These are phyloP conservation scores for Metschnikowia bowlesiae DNA, from an alignment of 805 yeast genomes.

Conservation along the genomic window DNA sequence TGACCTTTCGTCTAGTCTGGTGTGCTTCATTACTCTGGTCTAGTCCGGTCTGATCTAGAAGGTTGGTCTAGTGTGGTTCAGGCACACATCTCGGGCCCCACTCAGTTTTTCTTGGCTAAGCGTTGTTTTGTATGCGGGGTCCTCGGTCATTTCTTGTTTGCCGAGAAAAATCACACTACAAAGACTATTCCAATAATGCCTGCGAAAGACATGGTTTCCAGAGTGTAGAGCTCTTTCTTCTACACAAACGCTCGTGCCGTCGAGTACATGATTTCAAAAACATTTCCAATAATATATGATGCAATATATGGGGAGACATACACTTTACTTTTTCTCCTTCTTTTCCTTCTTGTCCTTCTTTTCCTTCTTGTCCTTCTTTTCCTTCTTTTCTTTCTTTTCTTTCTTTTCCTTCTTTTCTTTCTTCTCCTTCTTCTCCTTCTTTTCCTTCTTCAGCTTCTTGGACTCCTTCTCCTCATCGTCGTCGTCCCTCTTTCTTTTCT, in stretches of 20 bases:
- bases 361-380: constrained; percentile 45
- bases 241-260: neutral
- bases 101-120: neutral
- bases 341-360: constrained; percentile 29
- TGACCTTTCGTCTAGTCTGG: too few relatives aligned
- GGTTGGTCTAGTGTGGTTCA: too few relatives aligned
- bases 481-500: constrained; percentile 19
- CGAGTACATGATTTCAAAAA: neutral
- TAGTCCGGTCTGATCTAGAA: too few relatives aligned
- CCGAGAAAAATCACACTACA: too few relatives aligned
- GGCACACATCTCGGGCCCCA: too few relatives aligned
- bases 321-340: constrained; percentile 27
- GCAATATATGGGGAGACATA: constrained; percentile 16
- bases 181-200: too few relatives aligned
- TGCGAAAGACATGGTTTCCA: too few relatives aligned
- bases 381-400: constrained; percentile 51
- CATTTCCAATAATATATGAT: constrained; percentile 12
- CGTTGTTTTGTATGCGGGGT: neutral
- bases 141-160: too few relatives aligned
- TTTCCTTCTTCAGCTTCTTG: constrained; percentile 17
- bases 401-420: constrained; percentile 35
- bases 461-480: constrained; percentile 15
- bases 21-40: too few relatives aligned
- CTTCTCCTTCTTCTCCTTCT: constrained; percentile 30
- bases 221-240: too few relatives aligned